Percentiles rank a stretch among this genome's conserved stretches.
Evolutionary conservation across 352 stramenopile genomes (phyloP).

Genomic region (Phytophthora macrochlamydospora): DNA sequence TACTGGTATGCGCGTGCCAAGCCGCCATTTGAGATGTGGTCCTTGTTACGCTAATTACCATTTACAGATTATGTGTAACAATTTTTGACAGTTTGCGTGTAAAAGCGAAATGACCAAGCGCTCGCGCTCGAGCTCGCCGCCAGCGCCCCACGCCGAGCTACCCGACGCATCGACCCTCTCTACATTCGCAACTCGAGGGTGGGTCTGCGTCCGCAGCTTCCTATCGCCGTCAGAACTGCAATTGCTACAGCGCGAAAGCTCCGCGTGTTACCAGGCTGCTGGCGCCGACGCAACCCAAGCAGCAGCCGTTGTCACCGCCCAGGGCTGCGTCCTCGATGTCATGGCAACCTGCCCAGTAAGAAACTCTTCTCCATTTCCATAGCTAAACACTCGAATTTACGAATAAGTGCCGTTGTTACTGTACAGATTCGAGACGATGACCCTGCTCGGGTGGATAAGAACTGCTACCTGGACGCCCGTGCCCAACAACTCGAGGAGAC

Average conservation of each 20-base stretch:
- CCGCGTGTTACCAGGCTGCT: slow-evolving; percentile 21
- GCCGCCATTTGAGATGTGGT: no score
- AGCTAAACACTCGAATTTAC: no score
- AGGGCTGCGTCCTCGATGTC: slow-evolving; percentile 67
- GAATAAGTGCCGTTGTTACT: not conserved
- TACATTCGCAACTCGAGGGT: slow-evolving; percentile 23
- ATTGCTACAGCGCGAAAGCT: slow-evolving; percentile 46
- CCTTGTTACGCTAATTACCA: no score
- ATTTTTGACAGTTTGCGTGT: not conserved
- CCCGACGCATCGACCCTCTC: not conserved
- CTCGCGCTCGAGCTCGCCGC: not conserved
- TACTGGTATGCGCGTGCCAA: no score
- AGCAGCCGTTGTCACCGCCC: slow-evolving; percentile 15
- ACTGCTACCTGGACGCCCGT: slow-evolving; percentile 35
- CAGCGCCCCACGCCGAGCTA: not conserved
- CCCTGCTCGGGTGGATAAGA: slow-evolving; percentile 24
- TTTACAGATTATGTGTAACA: no score
- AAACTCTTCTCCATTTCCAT: not conserved
- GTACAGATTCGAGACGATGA: slow-evolving; percentile 47
- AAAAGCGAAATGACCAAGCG: not conserved
- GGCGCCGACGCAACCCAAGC: slow-evolving; percentile 17
- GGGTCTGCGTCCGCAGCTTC: slow-evolving; percentile 32
- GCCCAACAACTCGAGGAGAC: slow-evolving; percentile 27
- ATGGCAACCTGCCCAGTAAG: slow-evolving; percentile 60
- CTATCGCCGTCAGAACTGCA: slow-evolving; percentile 44